A percentile compares a stretch with the other conserved stretches of the same genome.
Conservation (phyloP, 495 filamentous ascomycete genomes). For the Aspergillus affinis region DNA sequence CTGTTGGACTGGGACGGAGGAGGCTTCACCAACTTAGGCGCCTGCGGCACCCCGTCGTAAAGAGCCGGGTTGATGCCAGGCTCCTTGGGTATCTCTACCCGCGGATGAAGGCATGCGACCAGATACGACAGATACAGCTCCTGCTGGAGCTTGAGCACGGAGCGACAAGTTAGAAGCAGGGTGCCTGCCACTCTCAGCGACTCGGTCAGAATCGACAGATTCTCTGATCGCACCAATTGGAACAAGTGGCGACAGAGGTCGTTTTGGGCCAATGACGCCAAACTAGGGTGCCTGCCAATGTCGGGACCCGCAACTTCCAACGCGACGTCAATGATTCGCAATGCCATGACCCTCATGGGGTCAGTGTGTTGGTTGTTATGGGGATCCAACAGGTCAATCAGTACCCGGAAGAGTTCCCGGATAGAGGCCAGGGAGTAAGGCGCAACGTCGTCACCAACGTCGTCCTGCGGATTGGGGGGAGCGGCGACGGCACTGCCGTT, state of each 20-base stretch:
- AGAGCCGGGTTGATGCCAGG: constrained; percentile 85
- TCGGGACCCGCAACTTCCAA: constrained; percentile 95
- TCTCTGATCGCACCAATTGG: constrained; percentile 94
- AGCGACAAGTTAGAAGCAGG: constrained; percentile 82
- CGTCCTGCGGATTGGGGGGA: constrained; percentile 41
- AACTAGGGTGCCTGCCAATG: constrained; percentile 87
- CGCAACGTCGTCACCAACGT: constrained; percentile 56
- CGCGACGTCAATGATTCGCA: constrained; percentile 96
- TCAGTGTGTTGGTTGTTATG: constrained; percentile 91
- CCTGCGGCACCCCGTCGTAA: constrained; percentile 90
- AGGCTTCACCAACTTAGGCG: constrained; percentile 81
- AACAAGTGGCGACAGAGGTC: constrained; percentile 93
- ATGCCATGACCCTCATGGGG: constrained; percentile 93
- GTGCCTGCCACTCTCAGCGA: constrained; percentile 91
- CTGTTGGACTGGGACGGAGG: constrained; percentile 74
- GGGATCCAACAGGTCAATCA: constrained; percentile 93
- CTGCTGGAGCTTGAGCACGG: constrained; percentile 94
- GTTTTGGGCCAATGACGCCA: constrained; percentile 87
- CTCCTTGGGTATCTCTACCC: constrained; percentile 87
- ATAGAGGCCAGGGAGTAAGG: constrained; percentile 95
- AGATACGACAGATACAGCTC: constrained; percentile 95
- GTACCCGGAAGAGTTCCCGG: constrained; percentile 85
- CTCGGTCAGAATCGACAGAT: constrained; percentile 87
- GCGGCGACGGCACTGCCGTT: constrained; percentile 48
- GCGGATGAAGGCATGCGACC: constrained; percentile 88